Base-by-base conservation (phyloP, 179 eudicot genomes). In the Patellifolia procumbens region DNA sequence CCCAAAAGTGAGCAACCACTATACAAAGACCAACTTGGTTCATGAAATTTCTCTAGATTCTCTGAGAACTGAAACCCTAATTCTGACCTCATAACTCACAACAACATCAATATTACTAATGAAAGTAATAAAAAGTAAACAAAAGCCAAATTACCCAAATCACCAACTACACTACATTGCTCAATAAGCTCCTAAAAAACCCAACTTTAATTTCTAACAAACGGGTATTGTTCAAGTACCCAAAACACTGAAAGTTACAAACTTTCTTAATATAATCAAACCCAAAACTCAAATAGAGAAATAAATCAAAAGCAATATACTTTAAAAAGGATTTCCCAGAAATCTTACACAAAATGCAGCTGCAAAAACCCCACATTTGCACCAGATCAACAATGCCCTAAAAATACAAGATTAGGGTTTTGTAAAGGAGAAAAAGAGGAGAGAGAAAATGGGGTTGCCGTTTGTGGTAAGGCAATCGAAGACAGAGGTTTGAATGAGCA, bases 371-470 rank as follows among this genome's bases (percentile, higher is more conserved):
- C 48, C 74, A 68, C 77, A 76, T 72, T 78, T 59, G 56, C 29
- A 8, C 24, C 34, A 60, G 78, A 73, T 76, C 77, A 58, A 31
- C 35, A 68, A 49, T 76, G 74, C 35, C 31, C 39, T 46, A 39
- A 68, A 69, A 49, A 62, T 35, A 31, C 32, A 78, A 60, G 43
- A 74, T 83, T 83, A 83, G 86, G 86, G 86, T 74, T 83, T 78
- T 39, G 37, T 39, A 35, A 63, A 70, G 49, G 67, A 39, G 52
- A 70, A 24, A 70, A 39, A 61, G 63, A 65, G 72, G 48, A 46
- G 72, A 34, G 53, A 64, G 56, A 76, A 43, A 78, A 19, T 26
- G 51, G 56, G 10, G 51, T 49, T 70, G 58, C 62, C 55, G 35
- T 79, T 79, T 73, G 28, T n/a, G 80, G 78, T 73, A 73, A 81